These are phyloP conservation scores for Ophioceras dolichostomum DNA, from an alignment of 2,329 filamentous ascomycete species.

Conservation along the genomic window DNA sequence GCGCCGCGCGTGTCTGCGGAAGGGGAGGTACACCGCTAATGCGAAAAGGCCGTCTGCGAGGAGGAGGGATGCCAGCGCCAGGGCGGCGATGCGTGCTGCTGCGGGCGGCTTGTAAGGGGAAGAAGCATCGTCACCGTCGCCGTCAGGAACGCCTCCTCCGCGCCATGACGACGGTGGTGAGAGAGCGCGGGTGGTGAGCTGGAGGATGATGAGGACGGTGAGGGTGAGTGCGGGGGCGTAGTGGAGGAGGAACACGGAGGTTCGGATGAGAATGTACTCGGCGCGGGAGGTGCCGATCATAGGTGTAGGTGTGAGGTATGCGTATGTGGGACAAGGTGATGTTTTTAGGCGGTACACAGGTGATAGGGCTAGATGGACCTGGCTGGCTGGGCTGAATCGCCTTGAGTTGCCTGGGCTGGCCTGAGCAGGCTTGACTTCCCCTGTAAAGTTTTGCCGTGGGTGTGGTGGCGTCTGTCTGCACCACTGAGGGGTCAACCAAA, in stretches of 20 bases:
- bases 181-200: background rate
- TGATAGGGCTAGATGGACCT: no score
- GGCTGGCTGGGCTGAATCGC: no score
- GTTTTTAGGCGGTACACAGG: no score
- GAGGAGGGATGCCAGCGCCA: constrained; percentile 16
- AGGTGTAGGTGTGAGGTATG: no score
- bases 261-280: constrained; percentile 32
- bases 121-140: no score
- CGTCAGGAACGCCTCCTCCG: background rate
- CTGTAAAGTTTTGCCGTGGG: no score
- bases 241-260: constrained; percentile 28
- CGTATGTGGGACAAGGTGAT: no score
- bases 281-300: constrained; percentile 24
- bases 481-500: no score
- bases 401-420: no score
- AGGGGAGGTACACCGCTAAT: constrained; percentile 28
- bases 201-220: constrained; percentile 13
- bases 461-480: no score
- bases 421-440: no score
- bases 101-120: background rate
- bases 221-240: constrained; percentile 29
- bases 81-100: constrained; percentile 1
- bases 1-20: constrained; percentile 22
- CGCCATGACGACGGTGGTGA: constrained; percentile 1
- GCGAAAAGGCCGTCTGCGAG: constrained; percentile 29